Conservation (phyloP, 306 rosid genomes). For the Gillenia trifoliata region DNA sequence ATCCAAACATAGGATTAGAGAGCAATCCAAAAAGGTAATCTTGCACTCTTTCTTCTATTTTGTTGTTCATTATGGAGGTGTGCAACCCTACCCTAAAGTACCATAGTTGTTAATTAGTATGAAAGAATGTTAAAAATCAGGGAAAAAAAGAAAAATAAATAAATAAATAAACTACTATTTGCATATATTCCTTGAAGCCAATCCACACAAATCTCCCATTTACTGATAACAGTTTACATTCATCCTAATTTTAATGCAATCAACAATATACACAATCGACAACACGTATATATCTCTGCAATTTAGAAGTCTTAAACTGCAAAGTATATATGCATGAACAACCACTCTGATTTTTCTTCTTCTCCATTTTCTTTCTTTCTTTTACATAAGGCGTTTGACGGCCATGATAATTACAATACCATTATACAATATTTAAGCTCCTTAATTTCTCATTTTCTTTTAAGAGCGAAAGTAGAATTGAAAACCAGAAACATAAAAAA, state of each 20-base stretch:
- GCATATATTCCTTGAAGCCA: neutral
- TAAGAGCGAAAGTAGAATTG: constrained; percentile 46
- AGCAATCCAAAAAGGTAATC: no score
- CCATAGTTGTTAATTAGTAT: no score
- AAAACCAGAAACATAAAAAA: constrained; percentile 30
- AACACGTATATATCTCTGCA: neutral
- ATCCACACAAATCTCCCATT: neutral
- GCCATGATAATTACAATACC: no score
- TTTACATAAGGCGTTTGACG: no score
- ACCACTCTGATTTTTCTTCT: no score
- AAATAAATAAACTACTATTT: neutral
- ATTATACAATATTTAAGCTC: neutral
- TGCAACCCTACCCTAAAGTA: no score
- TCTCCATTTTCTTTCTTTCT: no score
- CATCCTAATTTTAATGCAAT: neutral
- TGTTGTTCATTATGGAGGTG: no score
- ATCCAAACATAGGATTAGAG: no score
- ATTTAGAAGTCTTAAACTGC: neutral
- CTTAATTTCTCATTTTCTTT: constrained; percentile 3
- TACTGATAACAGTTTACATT: neutral
- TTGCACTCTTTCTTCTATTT: no score
- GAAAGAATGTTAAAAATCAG: no score
- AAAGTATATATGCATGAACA: no score
- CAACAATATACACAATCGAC: neutral
- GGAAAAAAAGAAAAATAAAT: neutral